Base-by-base conservation (phyloP, 345 rosid species). In the Laguncularia racemosa region DNA sequence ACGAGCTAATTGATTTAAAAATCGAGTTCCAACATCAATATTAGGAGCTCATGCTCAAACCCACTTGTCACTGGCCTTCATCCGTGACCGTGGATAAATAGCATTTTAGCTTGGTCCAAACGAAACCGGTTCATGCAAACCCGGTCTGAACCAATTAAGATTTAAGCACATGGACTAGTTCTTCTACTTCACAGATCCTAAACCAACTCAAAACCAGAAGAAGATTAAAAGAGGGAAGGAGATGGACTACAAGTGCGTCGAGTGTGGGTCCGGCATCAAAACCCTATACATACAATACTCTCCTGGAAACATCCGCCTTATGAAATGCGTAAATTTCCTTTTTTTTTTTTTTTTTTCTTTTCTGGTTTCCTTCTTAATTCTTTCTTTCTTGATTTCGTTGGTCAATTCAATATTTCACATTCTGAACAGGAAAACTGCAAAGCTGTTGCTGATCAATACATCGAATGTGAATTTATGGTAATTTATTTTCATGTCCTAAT, bases 401-500 rank as follows among this genome's bases (percentile, higher is more conserved):
- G 47, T 14, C 52, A 28, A 33, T 14, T 55, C 38, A 44, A 9
- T 6, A 51, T 15, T 58, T 48, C 40, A 33, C 40, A 33, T 33
- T 33, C 40, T 7, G 10, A n/a, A 33, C 58, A 81, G 95, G 85
- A 78, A 47, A 83, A 76, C 16, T 84, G 93, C 73, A 76, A 79
- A 54, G 78, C 84, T 48, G 73, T 83, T 63, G 95, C 93, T 17
- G 95, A 84, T 57, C 84, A 80, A 64, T 87, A 84, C 55, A 74
- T 84, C 56, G 95, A 90, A 64, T 90, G 93, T 57, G 97, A 87
- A 68, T 63, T 79, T 66, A 81, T 90, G 93, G 97, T 90, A 21
- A 40, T 8, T 28, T 20, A 43, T 20, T 38, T 8, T 33, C 46
- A 8, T 50, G 3, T 20, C 18, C 45, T 26, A 20, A 43, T 50